These are phyloP conservation scores for Zostera marina DNA, from an alignment of 116 monocot species.

Conservation along the genomic window DNA sequence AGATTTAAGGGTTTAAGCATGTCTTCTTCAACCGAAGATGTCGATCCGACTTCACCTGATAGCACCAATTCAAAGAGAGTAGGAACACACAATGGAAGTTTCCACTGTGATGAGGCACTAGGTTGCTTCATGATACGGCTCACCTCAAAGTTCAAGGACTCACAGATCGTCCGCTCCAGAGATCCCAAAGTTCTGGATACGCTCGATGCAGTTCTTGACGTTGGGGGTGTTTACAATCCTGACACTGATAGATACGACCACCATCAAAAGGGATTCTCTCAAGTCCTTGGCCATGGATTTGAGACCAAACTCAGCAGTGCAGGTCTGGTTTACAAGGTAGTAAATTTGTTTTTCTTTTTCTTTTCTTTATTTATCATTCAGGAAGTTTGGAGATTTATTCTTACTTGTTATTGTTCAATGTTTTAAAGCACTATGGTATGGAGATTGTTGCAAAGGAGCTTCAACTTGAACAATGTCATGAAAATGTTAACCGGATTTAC, in stretches of 20 bases:
- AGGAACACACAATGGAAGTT: slow-evolving; percentile 93
- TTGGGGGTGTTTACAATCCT: slow-evolving; percentile 66
- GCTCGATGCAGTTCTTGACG: slow-evolving; percentile 69
- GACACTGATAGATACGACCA: slow-evolving; percentile 58
- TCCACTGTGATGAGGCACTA: slow-evolving; percentile 99
- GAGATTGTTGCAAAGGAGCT: slow-evolving; percentile 92
- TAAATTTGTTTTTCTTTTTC: not conserved
- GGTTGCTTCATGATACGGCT: slow-evolving; percentile 98
- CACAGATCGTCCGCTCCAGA: slow-evolving; percentile 67
- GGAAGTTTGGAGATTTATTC: not conserved
- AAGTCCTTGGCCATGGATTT: slow-evolving; percentile 86
- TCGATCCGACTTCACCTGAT: not conserved
- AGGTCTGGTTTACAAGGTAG: slow-evolving; percentile 90
- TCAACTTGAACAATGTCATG: slow-evolving; percentile 44
- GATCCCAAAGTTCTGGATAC: slow-evolving; percentile 55
- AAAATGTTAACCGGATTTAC: slow-evolving; percentile 63
- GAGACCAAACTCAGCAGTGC: slow-evolving; percentile 86
- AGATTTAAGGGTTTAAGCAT: no score
- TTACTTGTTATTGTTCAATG: not conserved
- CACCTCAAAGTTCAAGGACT: slow-evolving; percentile 61
- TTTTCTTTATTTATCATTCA: not conserved
- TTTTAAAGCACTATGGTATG: slow-evolving; percentile 59
- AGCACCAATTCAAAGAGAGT: slow-evolving; percentile 23
- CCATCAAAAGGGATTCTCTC: slow-evolving; percentile 82
- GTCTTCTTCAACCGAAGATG: no score